phyloP scores from a whole-genome alignment of 2,329 filamentous ascomycete species.

The Amauroascus niger region DNA sequence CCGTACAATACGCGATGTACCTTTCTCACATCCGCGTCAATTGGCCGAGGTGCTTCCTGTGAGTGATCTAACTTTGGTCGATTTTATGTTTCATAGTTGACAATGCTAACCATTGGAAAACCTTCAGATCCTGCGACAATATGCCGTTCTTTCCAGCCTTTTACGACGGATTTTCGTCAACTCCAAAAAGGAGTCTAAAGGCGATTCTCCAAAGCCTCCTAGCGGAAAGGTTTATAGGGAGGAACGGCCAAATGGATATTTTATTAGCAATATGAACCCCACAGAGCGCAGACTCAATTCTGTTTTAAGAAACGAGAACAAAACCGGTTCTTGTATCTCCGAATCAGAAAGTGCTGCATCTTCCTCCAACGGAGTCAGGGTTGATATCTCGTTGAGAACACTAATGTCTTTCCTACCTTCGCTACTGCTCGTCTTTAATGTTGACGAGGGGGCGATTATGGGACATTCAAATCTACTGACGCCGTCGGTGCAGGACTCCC shows the following conservation, averaged over 20 bases:
- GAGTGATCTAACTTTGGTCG: slow-evolving; percentile 13
- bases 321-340: background rate
- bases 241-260: slow-evolving; percentile 10
- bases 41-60: slow-evolving; percentile 37
- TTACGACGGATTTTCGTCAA: slow-evolving; percentile 30
- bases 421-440: slow-evolving; percentile 15
- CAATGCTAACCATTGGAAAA: background rate
- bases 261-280: slow-evolving; percentile 35
- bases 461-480: slow-evolving; percentile 9
- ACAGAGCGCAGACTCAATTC: slow-evolving; percentile 46
- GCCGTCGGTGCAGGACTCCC: background rate
- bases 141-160: slow-evolving; percentile 35
- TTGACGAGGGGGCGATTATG: background rate
- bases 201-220: slow-evolving; percentile 9
- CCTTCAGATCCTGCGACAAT: slow-evolving; percentile 36
- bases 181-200: slow-evolving; percentile 16
- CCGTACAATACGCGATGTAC: slow-evolving; percentile 34
- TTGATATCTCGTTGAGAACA: slow-evolving; percentile 13
- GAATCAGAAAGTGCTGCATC: background rate
- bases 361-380: background rate
- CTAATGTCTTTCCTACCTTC: slow-evolving; percentile 13
- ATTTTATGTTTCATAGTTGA: background rate
- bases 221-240: slow-evolving; percentile 5
- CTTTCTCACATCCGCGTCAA: slow-evolving; percentile 39
- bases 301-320: slow-evolving; percentile 34